Percentiles rank a stretch among this genome's conserved stretches.
These are phyloP conservation scores for Cladosporium sp. DNA, from an alignment of 2,329 filamentous ascomycete genomes.

Conservation along the genomic window DNA sequence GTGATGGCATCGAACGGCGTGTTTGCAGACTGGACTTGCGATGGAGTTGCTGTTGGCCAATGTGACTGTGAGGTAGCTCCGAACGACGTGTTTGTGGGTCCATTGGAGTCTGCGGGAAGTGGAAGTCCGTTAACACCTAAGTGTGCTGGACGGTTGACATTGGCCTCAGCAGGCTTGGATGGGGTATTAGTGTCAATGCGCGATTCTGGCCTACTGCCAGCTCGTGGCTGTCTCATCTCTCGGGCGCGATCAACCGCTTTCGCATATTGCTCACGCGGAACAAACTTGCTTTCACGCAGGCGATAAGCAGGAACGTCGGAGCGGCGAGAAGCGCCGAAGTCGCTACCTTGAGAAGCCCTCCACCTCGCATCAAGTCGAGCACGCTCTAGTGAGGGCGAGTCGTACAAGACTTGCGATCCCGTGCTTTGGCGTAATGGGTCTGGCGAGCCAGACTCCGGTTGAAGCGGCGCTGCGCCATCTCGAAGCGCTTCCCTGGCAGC, in stretches of 20 bases:
- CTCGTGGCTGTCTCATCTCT: conserved; percentile 23
- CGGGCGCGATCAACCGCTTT: conserved; percentile 31
- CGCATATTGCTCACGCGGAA: conserved; percentile 32
- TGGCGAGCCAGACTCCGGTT: conserved; percentile 15
- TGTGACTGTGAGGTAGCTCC: not conserved
- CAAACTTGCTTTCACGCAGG: conserved; percentile 33
- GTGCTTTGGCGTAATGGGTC: conserved; percentile 21
- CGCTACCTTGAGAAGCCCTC: conserved; percentile 19
- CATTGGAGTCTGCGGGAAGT: not conserved
- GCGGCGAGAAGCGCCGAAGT: conserved; percentile 9
- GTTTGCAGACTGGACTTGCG: not conserved
- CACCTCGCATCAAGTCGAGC: conserved; percentile 30
- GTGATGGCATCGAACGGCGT: not conserved
- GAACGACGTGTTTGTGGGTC: not conserved
- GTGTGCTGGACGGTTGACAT: not conserved
- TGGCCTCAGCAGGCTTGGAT: not conserved
- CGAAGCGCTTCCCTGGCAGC: conserved; percentile 28
- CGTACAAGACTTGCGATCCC: conserved; percentile 22
- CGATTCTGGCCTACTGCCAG: conserved; percentile 12
- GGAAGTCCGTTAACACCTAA: not conserved
- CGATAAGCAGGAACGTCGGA: conserved; percentile 32
- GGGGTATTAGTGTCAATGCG: not conserved
- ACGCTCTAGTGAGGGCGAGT: conserved; percentile 29
- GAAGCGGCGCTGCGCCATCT: conserved; percentile 11
- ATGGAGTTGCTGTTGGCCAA: conserved; percentile 1